Conservation (phyloP, 2,329 filamentous ascomycete species). For the Xenosphaeropsis pyriputrescens region DNA sequence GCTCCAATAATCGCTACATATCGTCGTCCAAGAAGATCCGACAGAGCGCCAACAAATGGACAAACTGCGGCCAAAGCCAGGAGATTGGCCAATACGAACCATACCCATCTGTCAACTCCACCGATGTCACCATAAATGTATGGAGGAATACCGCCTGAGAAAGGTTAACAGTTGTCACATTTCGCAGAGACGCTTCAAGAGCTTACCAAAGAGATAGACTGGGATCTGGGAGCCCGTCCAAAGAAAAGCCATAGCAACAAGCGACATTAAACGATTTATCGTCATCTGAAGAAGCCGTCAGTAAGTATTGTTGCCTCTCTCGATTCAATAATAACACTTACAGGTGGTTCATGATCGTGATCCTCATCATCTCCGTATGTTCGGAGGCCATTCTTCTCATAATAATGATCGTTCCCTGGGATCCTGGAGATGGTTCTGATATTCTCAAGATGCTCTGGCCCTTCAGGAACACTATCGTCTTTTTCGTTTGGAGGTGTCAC, state of each 20-base stretch:
- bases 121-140: slow-evolving; percentile 41
- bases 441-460: slow-evolving; percentile 7
- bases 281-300: slow-evolving; percentile 18
- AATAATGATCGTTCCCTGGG: slow-evolving; percentile 22
- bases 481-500: slow-evolving; percentile 10
- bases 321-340: slow-evolving; percentile 11
- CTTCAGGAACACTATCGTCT: slow-evolving; percentile 1
- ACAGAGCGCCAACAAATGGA: slow-evolving; percentile 9
- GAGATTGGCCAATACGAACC: slow-evolving; percentile 6
- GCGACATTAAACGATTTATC: slow-evolving; percentile 31
- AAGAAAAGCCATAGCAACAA: slow-evolving; percentile 41
- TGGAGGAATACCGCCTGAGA: slow-evolving; percentile 26
- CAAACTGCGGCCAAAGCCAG: slow-evolving; percentile 7
- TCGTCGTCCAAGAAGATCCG: slow-evolving; percentile 8
- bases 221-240: slow-evolving; percentile 46
- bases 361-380: slow-evolving; percentile 28
- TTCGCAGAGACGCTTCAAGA: slow-evolving; percentile 1
- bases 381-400: slow-evolving; percentile 27
- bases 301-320: too few relatives aligned
- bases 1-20: slow-evolving; percentile 5
- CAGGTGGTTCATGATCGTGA: slow-evolving; percentile 29
- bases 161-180: not conserved
- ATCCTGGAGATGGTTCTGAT: slow-evolving; percentile 10
- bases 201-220: slow-evolving; percentile 30
- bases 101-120: slow-evolving; percentile 23